phyloP scores from a whole-genome alignment of 306 rosid species.

The Acacia acuminata region DNA sequence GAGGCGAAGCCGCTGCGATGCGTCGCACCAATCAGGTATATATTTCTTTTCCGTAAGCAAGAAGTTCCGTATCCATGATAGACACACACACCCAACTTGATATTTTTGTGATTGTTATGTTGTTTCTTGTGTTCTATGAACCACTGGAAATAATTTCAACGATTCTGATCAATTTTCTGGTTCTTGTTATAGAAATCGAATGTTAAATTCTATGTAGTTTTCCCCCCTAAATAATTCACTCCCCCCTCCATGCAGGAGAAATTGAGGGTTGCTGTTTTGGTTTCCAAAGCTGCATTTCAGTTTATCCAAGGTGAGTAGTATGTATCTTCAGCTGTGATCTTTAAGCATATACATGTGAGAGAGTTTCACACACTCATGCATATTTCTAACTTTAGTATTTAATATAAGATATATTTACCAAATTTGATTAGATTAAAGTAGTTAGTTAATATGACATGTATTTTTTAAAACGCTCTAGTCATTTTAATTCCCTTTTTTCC shows the following conservation, averaged over 20 bases:
- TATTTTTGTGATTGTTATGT: background rate
- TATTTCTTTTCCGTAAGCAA: background rate
- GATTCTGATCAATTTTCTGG: background rate
- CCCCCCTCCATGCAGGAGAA: conserved; percentile 65
- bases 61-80: background rate
- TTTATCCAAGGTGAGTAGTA: conserved; percentile 69
- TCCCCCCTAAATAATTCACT: conserved; percentile 14
- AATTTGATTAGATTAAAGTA: too few relatives aligned
- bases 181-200: background rate
- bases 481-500: too few relatives aligned
- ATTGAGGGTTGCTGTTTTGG: conserved; percentile 87
- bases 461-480: too few relatives aligned
- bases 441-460: too few relatives aligned
- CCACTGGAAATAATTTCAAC: background rate
- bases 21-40: conserved; percentile 72
- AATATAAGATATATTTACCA: too few relatives aligned
- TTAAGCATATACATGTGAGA: background rate
- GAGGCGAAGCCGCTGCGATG: conserved; percentile 81
- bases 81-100: background rate
- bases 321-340: conserved; percentile 3
- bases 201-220: conserved; percentile 8
- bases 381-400: too few relatives aligned
- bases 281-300: conserved; percentile 90
- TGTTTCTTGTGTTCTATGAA: background rate
- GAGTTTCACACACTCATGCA: background rate